phyloP scores from a whole-genome alignment of 2,329 filamentous ascomycete species.

The Aspergillus pseudonomiae region DNA sequence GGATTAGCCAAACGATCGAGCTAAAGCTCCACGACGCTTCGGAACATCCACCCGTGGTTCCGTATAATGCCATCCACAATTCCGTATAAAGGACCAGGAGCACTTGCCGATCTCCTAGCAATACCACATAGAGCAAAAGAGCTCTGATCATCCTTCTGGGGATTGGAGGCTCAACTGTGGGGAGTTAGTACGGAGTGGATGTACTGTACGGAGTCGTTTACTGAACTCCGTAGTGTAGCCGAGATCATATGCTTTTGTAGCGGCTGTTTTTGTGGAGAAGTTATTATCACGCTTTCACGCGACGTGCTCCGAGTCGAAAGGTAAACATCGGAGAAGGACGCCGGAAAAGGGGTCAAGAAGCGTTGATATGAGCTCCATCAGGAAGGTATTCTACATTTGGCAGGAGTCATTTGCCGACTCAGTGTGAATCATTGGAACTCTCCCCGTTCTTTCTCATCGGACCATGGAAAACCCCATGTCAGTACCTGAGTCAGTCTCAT shows the following conservation, averaged over 20 bases:
- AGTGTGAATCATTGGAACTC: background rate
- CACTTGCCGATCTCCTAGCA: slow-evolving; percentile 15
- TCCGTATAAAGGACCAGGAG: slow-evolving; percentile 12
- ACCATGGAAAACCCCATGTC: background rate
- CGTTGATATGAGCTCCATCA: background rate
- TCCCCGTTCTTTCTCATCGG: background rate
- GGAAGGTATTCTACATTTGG: background rate
- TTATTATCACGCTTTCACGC: background rate
- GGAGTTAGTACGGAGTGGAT: background rate
- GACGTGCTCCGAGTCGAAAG: background rate
- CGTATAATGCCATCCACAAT: background rate
- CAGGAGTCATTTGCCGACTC: background rate
- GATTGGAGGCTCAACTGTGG: slow-evolving; percentile 22
- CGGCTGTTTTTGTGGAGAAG: slow-evolving; percentile 7
- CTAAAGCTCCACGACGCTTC: background rate
- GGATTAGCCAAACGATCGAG: background rate
- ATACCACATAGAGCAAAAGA: slow-evolving; percentile 1
- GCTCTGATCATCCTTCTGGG: slow-evolving; percentile 13
- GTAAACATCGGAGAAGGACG: slow-evolving; percentile 1
- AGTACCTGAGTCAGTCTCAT: background rate
- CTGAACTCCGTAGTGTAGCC: slow-evolving; percentile 10
- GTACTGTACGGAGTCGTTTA: background rate
- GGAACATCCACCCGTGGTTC: slow-evolving; percentile 6
- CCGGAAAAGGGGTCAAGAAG: background rate
- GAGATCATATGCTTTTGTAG: slow-evolving; percentile 17